phyloP scores from a whole-genome alignment of 345 rosid genomes.

The Eucalyptus virginea region DNA sequence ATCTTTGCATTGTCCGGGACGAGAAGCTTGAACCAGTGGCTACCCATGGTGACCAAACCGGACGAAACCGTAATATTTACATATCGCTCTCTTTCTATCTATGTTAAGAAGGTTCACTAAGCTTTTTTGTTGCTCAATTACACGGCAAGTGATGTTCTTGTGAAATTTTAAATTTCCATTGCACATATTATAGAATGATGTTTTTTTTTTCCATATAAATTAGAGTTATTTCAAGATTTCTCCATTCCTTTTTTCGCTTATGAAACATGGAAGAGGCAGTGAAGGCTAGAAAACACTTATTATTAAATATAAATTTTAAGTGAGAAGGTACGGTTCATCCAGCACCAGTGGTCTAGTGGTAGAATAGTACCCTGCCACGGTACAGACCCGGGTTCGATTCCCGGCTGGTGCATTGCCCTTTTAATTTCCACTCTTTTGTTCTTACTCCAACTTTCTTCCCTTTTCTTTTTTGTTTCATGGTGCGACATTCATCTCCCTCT shows the following conservation, averaged over 20 bases:
- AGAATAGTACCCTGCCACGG: conserved; percentile 79
- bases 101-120: neutral
- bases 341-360: conserved; percentile 85
- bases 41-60: neutral
- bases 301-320: fast-evolving
- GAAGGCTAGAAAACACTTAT: neutral
- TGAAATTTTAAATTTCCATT: neutral
- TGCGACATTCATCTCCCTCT: neutral
- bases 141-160: neutral
- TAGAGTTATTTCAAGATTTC: neutral
- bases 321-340: fast-evolving
- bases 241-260: neutral
- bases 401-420: conserved; percentile 28
- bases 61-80: neutral
- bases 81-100: neutral
- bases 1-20: neutral
- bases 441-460: neutral
- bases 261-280: neutral
- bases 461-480: neutral
- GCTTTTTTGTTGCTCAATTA: neutral
- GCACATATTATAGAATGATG: neutral
- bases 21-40: neutral
- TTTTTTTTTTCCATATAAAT: neutral
- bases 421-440: neutral
- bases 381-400: conserved; percentile 72